Evolutionary conservation across 2,329 filamentous ascomycete genomes (phyloP).

Genomic region (Monosporascus sp.): DNA sequence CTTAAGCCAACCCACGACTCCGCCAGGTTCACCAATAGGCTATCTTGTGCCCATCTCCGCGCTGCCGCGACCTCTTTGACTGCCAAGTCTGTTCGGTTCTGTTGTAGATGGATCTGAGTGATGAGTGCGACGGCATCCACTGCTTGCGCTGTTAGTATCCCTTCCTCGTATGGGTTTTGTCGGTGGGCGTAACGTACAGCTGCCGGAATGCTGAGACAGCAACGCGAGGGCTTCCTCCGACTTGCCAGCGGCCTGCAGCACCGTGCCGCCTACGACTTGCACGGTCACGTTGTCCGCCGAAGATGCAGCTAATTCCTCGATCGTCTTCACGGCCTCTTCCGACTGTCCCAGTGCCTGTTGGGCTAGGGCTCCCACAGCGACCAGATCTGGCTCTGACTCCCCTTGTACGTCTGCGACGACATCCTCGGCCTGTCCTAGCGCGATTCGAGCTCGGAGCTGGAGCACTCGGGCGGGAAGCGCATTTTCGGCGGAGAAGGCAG

Average conservation of each 20-base stretch:
- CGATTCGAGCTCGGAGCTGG: conserved; percentile 75
- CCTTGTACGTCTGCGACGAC: conserved; percentile 66
- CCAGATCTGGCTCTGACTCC: conserved; percentile 63
- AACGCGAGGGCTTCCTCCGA: conserved; percentile 80
- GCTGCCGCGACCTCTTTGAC: conserved; percentile 83
- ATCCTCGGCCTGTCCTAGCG: conserved; percentile 69
- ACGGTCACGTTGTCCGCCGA: conserved; percentile 71
- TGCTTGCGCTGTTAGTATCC: conserved; percentile 27
- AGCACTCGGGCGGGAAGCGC: conserved; percentile 70
- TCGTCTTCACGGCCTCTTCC: conserved; percentile 55
- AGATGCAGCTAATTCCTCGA: conserved; percentile 63
- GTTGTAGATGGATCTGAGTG: conserved; percentile 84
- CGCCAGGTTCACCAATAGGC: conserved; percentile 84
- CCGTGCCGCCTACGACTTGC: conserved; percentile 74
- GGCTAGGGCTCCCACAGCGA: conserved; percentile 72
- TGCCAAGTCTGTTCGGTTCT: conserved; percentile 88
- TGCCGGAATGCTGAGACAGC: conserved; percentile 79
- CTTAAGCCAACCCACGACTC: conserved; percentile 93
- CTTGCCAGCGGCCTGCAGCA: conserved; percentile 74
- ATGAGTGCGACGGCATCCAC: conserved; percentile 78
- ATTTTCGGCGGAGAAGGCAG: conserved; percentile 74
- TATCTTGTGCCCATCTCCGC: conserved; percentile 92
- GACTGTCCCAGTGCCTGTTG: conserved; percentile 56
- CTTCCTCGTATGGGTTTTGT: background rate
- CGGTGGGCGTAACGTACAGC: conserved; percentile 51